Base-by-base conservation (phyloP, 1,284 basidiomycete species). In the Ustilago trichophora region DNA sequence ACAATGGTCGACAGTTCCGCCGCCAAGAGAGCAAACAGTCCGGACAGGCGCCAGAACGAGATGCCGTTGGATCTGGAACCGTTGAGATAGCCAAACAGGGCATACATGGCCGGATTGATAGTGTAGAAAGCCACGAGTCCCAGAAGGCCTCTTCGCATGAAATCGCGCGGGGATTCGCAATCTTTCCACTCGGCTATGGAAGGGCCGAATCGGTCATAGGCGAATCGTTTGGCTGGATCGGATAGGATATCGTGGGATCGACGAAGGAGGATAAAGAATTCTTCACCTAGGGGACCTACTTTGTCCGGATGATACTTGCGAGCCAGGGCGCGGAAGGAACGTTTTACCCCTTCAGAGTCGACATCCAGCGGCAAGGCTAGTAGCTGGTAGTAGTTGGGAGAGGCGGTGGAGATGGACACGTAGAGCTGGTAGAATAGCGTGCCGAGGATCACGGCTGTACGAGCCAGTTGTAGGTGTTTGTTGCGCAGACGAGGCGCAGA, bases 191-290 rank as follows among this genome's bases (percentile, higher is more conserved):
- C 76, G 19, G 91, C 69, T 3, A 89, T 88, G 25, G 88, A 86
- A 4, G 90, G 87, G 0, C 91, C 91, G 75, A 93, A 93, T 56
- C 91, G 73, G 46, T 94, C 92, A 80, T 94, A 94, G 0, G 91
- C 92, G 83, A 91, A 93, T 40, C 91, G 83, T 55, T 88, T 88
- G 2, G 87, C 84, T 0, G 92, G 91, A 70, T 92, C 87, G 57
- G 88, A 90, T 26, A 94, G 82, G 0, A 88, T 87, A 77, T 94
- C 91, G 75, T 89, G 93, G 16, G 89, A 90, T 70, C 88, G 86
- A 46, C 91, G 84, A 2, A 91, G 87, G 24, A 84, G 77, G 54
- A 93, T 90, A 77, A 93, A 94, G 38, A 88, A 62, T 6, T 84
- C 84, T 57, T 88, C 87, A 3, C 88, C 88, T n/a, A 84, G 82